Conservation (phyloP, 2,329 filamentous ascomycete species). For the Aspergillus neotritici region DNA sequence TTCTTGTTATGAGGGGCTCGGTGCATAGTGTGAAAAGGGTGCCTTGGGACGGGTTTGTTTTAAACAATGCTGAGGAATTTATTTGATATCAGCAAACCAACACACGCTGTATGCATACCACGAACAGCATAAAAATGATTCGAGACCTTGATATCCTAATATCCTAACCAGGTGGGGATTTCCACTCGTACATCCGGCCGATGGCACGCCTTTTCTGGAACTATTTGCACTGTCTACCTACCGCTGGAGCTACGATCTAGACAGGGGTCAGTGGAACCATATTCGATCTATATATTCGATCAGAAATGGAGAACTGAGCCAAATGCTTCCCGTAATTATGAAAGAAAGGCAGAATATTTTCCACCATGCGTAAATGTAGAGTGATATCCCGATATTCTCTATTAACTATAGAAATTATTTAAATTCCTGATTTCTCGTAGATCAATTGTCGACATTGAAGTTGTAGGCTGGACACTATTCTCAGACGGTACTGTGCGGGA, state of each 20-base stretch:
- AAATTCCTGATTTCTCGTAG: background rate
- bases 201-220: slow-evolving; percentile 5
- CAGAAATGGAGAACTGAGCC: too few relatives aligned
- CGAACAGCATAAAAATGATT: slow-evolving; percentile 40
- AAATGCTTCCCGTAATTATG: too few relatives aligned
- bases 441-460: too few relatives aligned
- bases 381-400: too few relatives aligned
- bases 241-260: too few relatives aligned
- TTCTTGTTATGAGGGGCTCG: slow-evolving; percentile 28
- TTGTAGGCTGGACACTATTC: slow-evolving; percentile 11
- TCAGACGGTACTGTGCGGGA: slow-evolving; percentile 27
- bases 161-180: slow-evolving; percentile 18
- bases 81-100: slow-evolving; percentile 33
- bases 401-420: background rate
- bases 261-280: too few relatives aligned
- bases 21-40: slow-evolving; percentile 41
- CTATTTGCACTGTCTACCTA: too few relatives aligned
- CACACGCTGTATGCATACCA: slow-evolving; percentile 37
- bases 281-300: too few relatives aligned
- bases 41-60: slow-evolving; percentile 35
- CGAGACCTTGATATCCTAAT: slow-evolving; percentile 38
- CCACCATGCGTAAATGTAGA: too few relatives aligned
- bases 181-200: slow-evolving; percentile 16
- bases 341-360: too few relatives aligned
- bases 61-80: slow-evolving; percentile 26